Base-by-base conservation (phyloP, 1,284 basidiomycete species). In the Tetrapyrgos nigripes region DNA sequence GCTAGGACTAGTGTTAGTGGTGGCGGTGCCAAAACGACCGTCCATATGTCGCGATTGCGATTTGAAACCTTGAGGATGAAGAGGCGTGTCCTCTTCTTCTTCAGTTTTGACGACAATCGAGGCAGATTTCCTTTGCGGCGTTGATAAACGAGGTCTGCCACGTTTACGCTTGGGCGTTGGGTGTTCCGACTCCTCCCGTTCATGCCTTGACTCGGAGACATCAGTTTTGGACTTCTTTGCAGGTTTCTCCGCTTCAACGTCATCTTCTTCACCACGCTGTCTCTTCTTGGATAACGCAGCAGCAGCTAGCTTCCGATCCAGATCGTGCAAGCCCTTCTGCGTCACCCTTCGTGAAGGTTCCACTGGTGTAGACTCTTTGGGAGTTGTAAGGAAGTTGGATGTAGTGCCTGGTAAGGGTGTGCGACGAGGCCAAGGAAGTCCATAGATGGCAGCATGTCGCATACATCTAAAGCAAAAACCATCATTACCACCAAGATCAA, bases 361-460 rank as follows among this genome's bases (percentile, higher is more conserved):
- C 1, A 74, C 69, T 26, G 86, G 84, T 6, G 79, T 80, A 27
- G 75, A 76, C 54, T 85, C 81, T 40, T 82, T 79, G 45, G 85
- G 85, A 6, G 83, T 83, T 11, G 80, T 79, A 9, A 80, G 66
- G 48, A 74, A 63, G n/a, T 54, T 62, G 59, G 73, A 76, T 17
- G 71, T 69, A 9, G 78, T 69, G 1, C 84, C 85, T 59, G 83
- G 82, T 17, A 76, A 73, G 28, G 82, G 75, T 26, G 83, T 66
- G 53, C 90, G 87, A 50, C 79, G 78, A 19, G 90, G 90, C 91
- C 91, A 93, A 3, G 81, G 72, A 50, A 81, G 76, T 4, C 77
- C 79, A 72, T 92, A 93, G 58, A 93, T 93, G 17, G 86, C 89
- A 62, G 79, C 82, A 70, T 92, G 90, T 19, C 90, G 87, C 72